These are phyloP conservation scores for Silene noctiflora DNA, from an alignment of 179 eudicot species.

Conservation along the genomic window DNA sequence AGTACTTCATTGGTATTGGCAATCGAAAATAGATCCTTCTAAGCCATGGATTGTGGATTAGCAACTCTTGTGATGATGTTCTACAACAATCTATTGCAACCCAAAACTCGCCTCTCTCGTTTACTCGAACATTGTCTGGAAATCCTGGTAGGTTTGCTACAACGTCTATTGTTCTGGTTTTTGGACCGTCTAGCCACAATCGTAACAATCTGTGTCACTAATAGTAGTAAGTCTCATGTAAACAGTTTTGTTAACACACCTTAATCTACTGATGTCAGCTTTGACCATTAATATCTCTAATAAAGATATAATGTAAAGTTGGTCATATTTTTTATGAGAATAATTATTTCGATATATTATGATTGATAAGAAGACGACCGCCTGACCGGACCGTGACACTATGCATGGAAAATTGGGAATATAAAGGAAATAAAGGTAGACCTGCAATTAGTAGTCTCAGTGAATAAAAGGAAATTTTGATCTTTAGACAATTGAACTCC, in stretches of 20 bases:
- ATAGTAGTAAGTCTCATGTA: not conserved
- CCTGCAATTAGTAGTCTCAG: slow-evolving; percentile 68
- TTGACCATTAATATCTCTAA: too few species aligned
- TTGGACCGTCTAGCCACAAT: slow-evolving; percentile 65
- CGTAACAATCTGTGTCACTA: slow-evolving; percentile 48
- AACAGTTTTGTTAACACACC: not conserved
- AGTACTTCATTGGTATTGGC: slow-evolving; percentile 56
- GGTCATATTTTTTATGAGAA: too few species aligned
- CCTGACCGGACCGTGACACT: too few species aligned
- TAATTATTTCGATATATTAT: too few species aligned
- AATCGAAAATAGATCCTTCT: slow-evolving; percentile 68
- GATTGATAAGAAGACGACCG: too few species aligned
- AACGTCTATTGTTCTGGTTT: slow-evolving; percentile 42
- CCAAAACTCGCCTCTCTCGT: slow-evolving; percentile 81
- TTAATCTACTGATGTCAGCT: too few species aligned
- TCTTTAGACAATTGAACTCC: slow-evolving; percentile 79
- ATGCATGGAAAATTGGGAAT: not conserved
- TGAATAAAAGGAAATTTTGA: slow-evolving; percentile 67
- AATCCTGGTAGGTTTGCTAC: slow-evolving; percentile 77
- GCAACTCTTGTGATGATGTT: slow-evolving; percentile 59
- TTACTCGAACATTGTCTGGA: slow-evolving; percentile 80
- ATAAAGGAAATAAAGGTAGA: not conserved
- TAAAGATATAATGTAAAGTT: too few species aligned
- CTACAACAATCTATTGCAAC: slow-evolving; percentile 95
- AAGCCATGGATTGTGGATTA: slow-evolving; percentile 69